phyloP scores from a whole-genome alignment of 176 grass and related monocot species.

The Bonia amplexicaulis region DNA sequence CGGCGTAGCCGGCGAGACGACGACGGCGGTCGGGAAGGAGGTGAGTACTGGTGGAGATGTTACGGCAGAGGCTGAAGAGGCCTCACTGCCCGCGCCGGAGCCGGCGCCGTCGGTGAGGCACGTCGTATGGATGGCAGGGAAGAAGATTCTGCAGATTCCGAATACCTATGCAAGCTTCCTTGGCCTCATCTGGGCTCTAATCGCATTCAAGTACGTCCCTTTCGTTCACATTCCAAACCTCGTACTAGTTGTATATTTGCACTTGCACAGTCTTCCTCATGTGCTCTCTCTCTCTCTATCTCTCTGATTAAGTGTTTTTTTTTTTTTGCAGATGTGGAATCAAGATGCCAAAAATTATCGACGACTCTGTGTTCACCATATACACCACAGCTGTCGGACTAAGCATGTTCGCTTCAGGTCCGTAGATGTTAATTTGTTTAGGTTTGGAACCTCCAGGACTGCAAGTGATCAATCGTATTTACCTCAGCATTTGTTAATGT shows the following conservation, averaged over 20 bases:
- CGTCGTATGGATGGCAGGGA: slow-evolving; percentile 46
- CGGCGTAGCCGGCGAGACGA: neutral
- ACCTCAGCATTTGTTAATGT: neutral
- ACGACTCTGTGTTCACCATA: slow-evolving; percentile 55
- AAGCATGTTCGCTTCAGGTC: slow-evolving; percentile 87
- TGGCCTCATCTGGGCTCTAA: slow-evolving; percentile 68
- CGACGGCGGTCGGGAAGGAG: neutral
- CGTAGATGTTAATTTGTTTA: neutral
- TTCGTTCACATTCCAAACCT: neutral
- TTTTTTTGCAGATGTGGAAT: slow-evolving; percentile 39
- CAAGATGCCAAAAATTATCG: slow-evolving; percentile 65
- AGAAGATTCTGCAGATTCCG: slow-evolving; percentile 67
- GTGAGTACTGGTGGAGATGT: neutral
- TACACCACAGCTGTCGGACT: slow-evolving; percentile 64
- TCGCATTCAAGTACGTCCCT: slow-evolving; percentile 66
- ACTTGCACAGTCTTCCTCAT: neutral
- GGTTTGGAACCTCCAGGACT: neutral
- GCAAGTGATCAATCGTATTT: neutral
- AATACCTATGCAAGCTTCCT: slow-evolving; percentile 82
- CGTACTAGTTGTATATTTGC: neutral
- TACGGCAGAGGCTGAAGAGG: neutral
- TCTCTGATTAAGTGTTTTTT: neutral
- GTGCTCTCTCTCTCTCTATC: neutral
- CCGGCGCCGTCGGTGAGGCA: slow-evolving; percentile 21
- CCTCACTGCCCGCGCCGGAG: neutral